These are phyloP conservation scores for Penicillium argentinense DNA, from an alignment of 495 filamentous ascomycete genomes.

Conservation along the genomic window DNA sequence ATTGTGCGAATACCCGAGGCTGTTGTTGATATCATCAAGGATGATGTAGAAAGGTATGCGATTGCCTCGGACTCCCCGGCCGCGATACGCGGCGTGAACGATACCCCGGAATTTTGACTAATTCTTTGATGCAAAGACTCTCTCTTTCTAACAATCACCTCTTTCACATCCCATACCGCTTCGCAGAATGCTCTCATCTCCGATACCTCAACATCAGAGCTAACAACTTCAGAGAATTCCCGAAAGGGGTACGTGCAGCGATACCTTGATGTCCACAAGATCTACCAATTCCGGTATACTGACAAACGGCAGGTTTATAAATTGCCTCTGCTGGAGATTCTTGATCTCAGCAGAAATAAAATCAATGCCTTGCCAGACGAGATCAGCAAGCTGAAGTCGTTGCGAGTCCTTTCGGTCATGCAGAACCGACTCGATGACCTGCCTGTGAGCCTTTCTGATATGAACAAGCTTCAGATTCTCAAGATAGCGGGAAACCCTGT, in stretches of 20 bases:
- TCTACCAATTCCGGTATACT: slow-evolving; percentile 70
- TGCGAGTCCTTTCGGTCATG: slow-evolving; percentile 76
- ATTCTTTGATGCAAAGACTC: slow-evolving; percentile 52
- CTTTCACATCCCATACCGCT: slow-evolving; percentile 71
- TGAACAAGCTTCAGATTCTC: slow-evolving; percentile 81
- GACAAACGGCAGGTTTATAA: slow-evolving; percentile 63
- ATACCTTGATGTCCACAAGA: slow-evolving; percentile 37
- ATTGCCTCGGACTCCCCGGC: neutral
- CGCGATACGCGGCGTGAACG: too few species aligned
- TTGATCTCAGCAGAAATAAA: slow-evolving; percentile 87
- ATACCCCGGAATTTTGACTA: slow-evolving; percentile 1
- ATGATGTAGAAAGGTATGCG: slow-evolving; percentile 84
- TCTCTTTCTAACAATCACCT: slow-evolving; percentile 89
- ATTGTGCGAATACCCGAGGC: slow-evolving; percentile 82
- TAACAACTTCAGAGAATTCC: slow-evolving; percentile 86
- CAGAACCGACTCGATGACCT: slow-evolving; percentile 83
- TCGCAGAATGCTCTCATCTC: slow-evolving; percentile 82
- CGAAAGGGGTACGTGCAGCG: slow-evolving; percentile 64
- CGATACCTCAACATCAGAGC: slow-evolving; percentile 93
- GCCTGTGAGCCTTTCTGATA: slow-evolving; percentile 80
- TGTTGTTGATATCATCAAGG: slow-evolving; percentile 88
- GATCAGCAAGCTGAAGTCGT: slow-evolving; percentile 70
- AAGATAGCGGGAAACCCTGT: slow-evolving; percentile 88
- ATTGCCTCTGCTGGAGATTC: slow-evolving; percentile 82
- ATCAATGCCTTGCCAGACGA: slow-evolving; percentile 74